These are phyloP conservation scores for Hypomyces perniciosus DNA, from an alignment of 2,329 filamentous ascomycete genomes.

Conservation along the genomic window DNA sequence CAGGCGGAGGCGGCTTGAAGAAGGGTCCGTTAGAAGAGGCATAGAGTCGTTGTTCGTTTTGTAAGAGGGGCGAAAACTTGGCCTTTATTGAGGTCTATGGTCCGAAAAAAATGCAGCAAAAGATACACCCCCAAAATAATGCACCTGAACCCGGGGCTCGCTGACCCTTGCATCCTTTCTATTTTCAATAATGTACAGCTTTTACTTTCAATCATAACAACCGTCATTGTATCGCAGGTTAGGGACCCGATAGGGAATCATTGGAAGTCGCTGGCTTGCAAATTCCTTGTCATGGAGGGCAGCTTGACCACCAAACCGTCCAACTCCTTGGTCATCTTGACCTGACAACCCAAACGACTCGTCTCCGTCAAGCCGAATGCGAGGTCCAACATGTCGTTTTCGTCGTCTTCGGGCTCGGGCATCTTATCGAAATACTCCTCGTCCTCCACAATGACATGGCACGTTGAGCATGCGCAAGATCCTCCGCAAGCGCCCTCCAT, in stretches of 20 bases:
- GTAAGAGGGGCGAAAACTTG: constrained; percentile 24
- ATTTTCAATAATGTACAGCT: constrained; percentile 8
- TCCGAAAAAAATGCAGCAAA: constrained; percentile 8
- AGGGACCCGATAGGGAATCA: constrained; percentile 13
- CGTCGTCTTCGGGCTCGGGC: constrained; percentile 70
- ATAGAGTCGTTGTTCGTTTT: not conserved
- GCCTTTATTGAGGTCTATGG: constrained; percentile 11
- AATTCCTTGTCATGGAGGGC: constrained; percentile 88
- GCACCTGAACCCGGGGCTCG: constrained; percentile 5
- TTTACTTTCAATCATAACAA: not conserved
- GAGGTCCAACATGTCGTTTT: constrained; percentile 87
- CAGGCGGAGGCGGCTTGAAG: constrained; percentile 53
- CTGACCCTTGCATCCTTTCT: constrained; percentile 1
- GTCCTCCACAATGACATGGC: constrained; percentile 78
- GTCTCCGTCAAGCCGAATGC: constrained; percentile 89
- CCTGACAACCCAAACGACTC: constrained; percentile 77
- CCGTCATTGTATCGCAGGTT: not conserved
- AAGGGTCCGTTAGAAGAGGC: constrained; percentile 55
- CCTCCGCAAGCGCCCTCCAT: constrained; percentile 98
- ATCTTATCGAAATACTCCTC: constrained; percentile 71
- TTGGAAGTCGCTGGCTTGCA: constrained; percentile 90
- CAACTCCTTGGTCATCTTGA: constrained; percentile 83
- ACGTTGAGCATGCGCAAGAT: constrained; percentile 88
- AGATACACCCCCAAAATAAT: constrained; percentile 8
- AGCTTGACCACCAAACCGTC: constrained; percentile 81